Evolutionary conservation across 352 stramenopile genomes (phyloP).

Genomic region (Phytophthora quininea): DNA sequence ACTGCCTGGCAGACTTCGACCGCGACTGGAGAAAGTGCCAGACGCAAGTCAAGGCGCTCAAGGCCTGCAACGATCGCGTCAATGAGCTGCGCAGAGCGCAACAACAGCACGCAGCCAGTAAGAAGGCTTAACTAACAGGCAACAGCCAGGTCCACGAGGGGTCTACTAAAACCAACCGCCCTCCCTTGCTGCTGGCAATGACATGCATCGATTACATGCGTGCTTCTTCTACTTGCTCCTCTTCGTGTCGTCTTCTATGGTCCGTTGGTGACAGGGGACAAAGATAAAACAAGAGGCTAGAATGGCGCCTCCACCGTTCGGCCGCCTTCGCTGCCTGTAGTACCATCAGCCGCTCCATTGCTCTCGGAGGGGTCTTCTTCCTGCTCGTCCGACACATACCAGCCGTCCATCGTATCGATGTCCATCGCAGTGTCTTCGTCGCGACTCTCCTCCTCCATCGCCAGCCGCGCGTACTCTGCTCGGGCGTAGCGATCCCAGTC

Average conservation of each 20-base stretch:
- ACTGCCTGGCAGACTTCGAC: constrained; percentile 81
- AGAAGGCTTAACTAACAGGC: neutral
- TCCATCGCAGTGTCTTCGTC: constrained; percentile 90
- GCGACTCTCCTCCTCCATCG: constrained; percentile 96
- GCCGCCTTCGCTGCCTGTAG: constrained; percentile 30
- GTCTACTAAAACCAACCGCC: neutral
- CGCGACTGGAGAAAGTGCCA: constrained; percentile 91
- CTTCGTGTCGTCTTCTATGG: constrained; percentile 10
- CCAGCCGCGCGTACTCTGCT: constrained; percentile 96
- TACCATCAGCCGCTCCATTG: constrained; percentile 10
- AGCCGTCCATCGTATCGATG: constrained; percentile 90
- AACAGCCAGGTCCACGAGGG: constrained; percentile 3
- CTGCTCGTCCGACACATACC: constrained; percentile 87
- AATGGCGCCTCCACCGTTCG: constrained; percentile 82
- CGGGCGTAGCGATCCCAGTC: constrained; percentile 98
- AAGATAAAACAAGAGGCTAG: constrained; percentile 35
- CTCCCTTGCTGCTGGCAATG: neutral
- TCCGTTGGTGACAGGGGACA: neutral
- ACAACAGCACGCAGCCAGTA: constrained; percentile 17
- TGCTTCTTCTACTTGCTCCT: constrained; percentile 31
- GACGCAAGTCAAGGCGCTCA: constrained; percentile 77
- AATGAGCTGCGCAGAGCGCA: constrained; percentile 54
- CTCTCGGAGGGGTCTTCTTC: constrained; percentile 64
- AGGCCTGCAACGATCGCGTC: constrained; percentile 76
- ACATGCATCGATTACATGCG: constrained; percentile 28